Conservation (phyloP, 2,329 filamentous ascomycete genomes). For the Trichoderma sp. region DNA sequence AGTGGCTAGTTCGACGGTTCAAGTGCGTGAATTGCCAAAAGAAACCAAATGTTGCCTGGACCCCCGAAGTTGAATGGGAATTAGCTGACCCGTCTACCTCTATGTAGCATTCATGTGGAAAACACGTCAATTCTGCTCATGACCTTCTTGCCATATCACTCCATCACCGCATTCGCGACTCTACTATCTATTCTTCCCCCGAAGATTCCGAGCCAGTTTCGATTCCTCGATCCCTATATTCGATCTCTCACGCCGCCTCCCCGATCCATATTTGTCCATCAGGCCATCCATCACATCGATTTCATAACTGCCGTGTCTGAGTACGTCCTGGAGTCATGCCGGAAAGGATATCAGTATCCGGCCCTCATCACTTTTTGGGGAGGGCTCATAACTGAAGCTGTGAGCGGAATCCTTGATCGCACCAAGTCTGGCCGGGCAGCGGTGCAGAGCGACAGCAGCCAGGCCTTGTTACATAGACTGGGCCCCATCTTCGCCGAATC, state of each 20-base stretch:
- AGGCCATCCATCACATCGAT: slow-evolving; percentile 71
- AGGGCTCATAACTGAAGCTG: slow-evolving; percentile 78
- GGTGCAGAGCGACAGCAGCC: slow-evolving; percentile 76
- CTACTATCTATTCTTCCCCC: slow-evolving; percentile 81
- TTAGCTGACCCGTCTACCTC: slow-evolving; percentile 14
- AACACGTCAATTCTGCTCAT: slow-evolving; percentile 76
- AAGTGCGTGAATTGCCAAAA: slow-evolving; percentile 52
- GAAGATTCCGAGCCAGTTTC: slow-evolving; percentile 71
- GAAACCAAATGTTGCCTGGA: neutral
- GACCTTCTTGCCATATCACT: slow-evolving; percentile 91
- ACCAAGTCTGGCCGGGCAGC: slow-evolving; percentile 71
- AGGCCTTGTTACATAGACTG: slow-evolving; percentile 68
- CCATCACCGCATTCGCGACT: slow-evolving; percentile 77
- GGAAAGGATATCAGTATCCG: slow-evolving; percentile 69
- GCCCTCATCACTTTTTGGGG: slow-evolving; percentile 87
- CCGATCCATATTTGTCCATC: slow-evolving; percentile 77
- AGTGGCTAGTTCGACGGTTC: slow-evolving; percentile 92
- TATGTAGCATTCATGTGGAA: slow-evolving; percentile 76
- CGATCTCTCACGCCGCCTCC: slow-evolving; percentile 72
- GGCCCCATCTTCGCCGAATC: slow-evolving; percentile 72
- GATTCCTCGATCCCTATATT: slow-evolving; percentile 83
- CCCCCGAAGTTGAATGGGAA: neutral
- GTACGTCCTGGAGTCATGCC: slow-evolving; percentile 73
- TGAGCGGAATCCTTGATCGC: slow-evolving; percentile 77
- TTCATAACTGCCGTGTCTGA: slow-evolving; percentile 76